Evolutionary conservation across 2,329 filamentous ascomycete species (phyloP).

Genomic region (Sphaceloma murrayae): DNA sequence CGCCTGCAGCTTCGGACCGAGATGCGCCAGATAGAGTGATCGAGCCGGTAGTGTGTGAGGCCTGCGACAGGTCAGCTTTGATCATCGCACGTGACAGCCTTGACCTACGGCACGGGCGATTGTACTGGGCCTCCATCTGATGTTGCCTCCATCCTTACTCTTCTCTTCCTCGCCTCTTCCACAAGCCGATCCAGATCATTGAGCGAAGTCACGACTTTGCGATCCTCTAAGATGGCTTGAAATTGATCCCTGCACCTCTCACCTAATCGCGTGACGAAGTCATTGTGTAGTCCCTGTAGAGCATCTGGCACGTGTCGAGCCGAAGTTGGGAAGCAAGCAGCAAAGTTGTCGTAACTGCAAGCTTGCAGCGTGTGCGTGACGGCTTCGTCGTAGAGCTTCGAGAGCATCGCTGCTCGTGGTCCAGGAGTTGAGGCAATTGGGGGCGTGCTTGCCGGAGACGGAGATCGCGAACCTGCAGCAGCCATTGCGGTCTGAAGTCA

Average conservation of each 20-base stretch:
- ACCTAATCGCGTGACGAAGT: conserved; percentile 50
- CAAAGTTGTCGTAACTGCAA: conserved; percentile 52
- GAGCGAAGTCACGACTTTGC: conserved; percentile 47
- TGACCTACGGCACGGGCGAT: conserved; percentile 39
- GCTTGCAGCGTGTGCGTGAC: conserved; percentile 51
- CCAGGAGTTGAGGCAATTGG: conserved; percentile 48
- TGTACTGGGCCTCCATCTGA: conserved; percentile 30
- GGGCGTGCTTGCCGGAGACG: conserved; percentile 45
- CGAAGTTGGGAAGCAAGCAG: conserved; percentile 54
- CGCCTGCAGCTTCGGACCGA: conserved; percentile 46
- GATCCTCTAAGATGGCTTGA: conserved; percentile 48
- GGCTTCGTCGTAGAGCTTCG: conserved; percentile 51
- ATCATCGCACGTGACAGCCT: background rate
- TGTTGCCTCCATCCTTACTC: conserved; percentile 34
- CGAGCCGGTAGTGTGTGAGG: conserved; percentile 50
- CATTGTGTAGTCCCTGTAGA: conserved; percentile 48
- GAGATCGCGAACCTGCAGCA: conserved; percentile 28
- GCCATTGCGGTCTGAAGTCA: conserved; percentile 12
- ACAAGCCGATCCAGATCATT: conserved; percentile 54
- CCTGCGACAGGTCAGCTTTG: conserved; percentile 28
- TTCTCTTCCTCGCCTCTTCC: conserved; percentile 47
- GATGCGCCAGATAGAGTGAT: conserved; percentile 49
- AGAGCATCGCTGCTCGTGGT: conserved; percentile 49
- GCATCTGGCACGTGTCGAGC: conserved; percentile 48
- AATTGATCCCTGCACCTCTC: conserved; percentile 49